Evolutionary conservation across 495 filamentous ascomycete species (phyloP).

Genomic region (Hamigera avellanea): DNA sequence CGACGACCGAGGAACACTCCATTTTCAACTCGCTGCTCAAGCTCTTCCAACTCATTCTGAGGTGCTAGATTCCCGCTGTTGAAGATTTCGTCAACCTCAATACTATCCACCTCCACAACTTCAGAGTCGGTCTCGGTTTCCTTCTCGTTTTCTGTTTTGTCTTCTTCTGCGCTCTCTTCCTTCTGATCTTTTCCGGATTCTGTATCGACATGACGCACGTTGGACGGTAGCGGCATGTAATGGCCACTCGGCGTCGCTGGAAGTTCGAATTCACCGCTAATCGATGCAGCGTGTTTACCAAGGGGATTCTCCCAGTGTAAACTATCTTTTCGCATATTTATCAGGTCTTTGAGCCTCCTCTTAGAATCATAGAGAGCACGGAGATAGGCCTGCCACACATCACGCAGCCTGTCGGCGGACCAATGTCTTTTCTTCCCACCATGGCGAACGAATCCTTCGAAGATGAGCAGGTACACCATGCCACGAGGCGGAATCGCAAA

Average conservation of each 20-base stretch:
- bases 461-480: conserved; percentile 39
- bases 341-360: conserved; percentile 27
- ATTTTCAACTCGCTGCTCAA: conserved; percentile 25
- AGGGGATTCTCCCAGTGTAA: conserved; percentile 30
- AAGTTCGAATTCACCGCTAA: background rate
- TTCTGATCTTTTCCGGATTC: background rate
- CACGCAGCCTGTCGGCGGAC: conserved; percentile 46
- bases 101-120: conserved; percentile 3
- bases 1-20: conserved; percentile 32
- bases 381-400: conserved; percentile 29
- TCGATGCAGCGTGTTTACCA: background rate
- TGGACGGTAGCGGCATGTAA: conserved; percentile 20
- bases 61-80: conserved; percentile 1
- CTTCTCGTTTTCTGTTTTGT: background rate
- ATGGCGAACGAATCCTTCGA: conserved; percentile 64
- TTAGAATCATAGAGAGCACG: conserved; percentile 45
- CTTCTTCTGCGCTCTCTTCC: background rate
- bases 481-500: conserved; percentile 27
- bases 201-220: background rate
- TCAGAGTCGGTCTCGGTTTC: conserved; percentile 1
- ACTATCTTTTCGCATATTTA: conserved; percentile 6
- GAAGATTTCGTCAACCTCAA: conserved; percentile 14
- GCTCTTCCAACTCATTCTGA: conserved; percentile 1
- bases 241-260: conserved; percentile 7
- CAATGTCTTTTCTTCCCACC: conserved; percentile 55